Base-by-base conservation (phyloP, 441 rosid species). In the Euphorbia schlechtendalii region DNA sequence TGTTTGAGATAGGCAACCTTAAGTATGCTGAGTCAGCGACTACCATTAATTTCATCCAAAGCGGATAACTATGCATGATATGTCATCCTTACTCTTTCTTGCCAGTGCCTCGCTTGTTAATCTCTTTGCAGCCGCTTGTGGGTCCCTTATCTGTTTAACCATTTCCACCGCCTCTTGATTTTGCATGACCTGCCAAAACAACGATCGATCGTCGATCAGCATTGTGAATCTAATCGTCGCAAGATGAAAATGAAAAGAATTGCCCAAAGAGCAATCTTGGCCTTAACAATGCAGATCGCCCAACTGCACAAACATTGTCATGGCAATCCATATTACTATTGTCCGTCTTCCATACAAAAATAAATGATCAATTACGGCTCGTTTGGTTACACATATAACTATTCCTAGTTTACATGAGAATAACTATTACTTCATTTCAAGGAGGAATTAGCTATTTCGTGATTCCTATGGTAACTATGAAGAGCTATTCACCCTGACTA, bases 41-140 rank as follows among this genome's bases (percentile, higher is more conserved):
- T 32, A 55, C 25, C 36, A 32, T 34, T 59, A 11, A 4, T 14
- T n/a, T 81, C 70, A 78, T 32, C 85, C 81, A 43, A 86, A 84
- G 30, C 87, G 81, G 68, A 86, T 81, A n/a, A 86, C 92, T 11
- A 86, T 84, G 79, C 92, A 86, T 25, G 92, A 84, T 74, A 84
- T 86, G 40, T 86, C 92, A 64, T 84, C 92, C 80, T 84, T 84
- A 67, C 92, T 86, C 77, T 86, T 83, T 78, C 87, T 84, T 13
- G 79, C 67, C 73, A 86, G 72, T 22, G 92, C 88, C 77, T 82
- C 87, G 0, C 67, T 69, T 11, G 89, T 81, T 70, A 86, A 80
- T 22, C 84, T 79, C 83, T 84, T 86, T 0, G 89, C 92, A 56
- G 92, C 89, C 1, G 76, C 77, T 60, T 78, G 80, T n/a, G 92